phyloP scores from a whole-genome alignment of 2,329 filamentous ascomycete species.

The Epichloe gansuensis region DNA sequence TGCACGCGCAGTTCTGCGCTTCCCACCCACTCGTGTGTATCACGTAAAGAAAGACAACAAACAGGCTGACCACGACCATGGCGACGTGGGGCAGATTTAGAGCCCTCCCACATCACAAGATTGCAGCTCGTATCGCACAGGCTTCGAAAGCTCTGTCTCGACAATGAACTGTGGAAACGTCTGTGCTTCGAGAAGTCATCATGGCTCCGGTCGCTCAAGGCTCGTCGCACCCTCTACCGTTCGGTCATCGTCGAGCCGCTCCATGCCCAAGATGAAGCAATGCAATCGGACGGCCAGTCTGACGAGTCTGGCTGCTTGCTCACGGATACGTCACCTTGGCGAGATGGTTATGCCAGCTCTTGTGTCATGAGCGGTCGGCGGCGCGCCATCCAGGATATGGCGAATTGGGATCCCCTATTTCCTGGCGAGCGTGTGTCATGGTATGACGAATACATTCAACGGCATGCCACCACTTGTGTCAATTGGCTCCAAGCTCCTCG shows the following conservation, averaged over 20 bases:
- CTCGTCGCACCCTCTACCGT: slow-evolving; percentile 19
- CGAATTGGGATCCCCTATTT: slow-evolving; percentile 75
- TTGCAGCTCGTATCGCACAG: slow-evolving; percentile 57
- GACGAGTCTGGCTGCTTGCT: neutral
- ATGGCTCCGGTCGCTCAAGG: slow-evolving; percentile 48
- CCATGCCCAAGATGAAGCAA: slow-evolving; percentile 6
- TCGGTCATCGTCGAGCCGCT: slow-evolving; percentile 12
- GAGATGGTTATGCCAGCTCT: neutral
- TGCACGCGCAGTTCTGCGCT: neutral
- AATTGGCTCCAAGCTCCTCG: slow-evolving; percentile 63
- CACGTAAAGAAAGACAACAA: neutral
- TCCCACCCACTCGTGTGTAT: neutral
- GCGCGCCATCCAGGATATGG: slow-evolving; percentile 39
- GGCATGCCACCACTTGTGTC: slow-evolving; percentile 59
- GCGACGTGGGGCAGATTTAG: slow-evolving; percentile 17
- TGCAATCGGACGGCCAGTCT: slow-evolving; percentile 1
- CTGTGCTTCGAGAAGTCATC: slow-evolving; percentile 60
- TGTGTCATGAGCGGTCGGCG: neutral
- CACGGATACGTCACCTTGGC: neutral
- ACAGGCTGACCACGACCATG: neutral
- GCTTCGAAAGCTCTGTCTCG: slow-evolving; percentile 55
- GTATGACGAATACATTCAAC: slow-evolving; percentile 81
- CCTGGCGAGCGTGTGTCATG: slow-evolving; percentile 61
- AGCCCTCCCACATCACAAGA: slow-evolving; percentile 36
- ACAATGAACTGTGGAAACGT: slow-evolving; percentile 63